phyloP scores from a whole-genome alignment of 1,284 basidiomycete genomes.

The Sutorius eximius region DNA sequence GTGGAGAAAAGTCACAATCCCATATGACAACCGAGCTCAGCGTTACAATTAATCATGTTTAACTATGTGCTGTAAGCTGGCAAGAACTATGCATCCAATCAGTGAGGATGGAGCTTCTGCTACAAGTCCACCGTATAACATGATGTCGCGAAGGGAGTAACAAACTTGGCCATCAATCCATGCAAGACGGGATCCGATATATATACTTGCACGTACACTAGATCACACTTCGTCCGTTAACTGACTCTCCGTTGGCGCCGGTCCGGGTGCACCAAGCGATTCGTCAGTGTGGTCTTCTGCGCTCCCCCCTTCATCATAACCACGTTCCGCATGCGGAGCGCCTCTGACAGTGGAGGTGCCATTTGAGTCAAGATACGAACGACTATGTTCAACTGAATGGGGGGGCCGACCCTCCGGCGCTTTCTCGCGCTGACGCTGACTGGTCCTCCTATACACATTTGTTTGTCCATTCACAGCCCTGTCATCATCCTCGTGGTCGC shows the following conservation, averaged over 20 bases:
- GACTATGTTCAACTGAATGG: slow-evolving; percentile 33
- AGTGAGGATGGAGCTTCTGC: too few species aligned
- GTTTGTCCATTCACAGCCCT: slow-evolving; percentile 18
- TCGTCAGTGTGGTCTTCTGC: slow-evolving; percentile 10
- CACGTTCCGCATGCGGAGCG: slow-evolving; percentile 9
- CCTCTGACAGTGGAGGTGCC: slow-evolving; percentile 22
- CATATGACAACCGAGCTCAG: too few species aligned
- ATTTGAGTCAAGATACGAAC: slow-evolving; percentile 15
- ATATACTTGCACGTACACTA: background rate
- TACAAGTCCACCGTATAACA: too few species aligned
- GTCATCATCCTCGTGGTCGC: slow-evolving; percentile 7
- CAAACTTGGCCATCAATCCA: background rate
- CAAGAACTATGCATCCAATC: too few species aligned
- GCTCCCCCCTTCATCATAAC: slow-evolving; percentile 11
- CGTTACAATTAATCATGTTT: too few species aligned
- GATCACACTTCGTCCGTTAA: slow-evolving; percentile 37
- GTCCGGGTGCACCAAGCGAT: slow-evolving; percentile 30
- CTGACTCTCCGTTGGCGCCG: slow-evolving; percentile 43
- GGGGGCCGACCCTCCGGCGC: slow-evolving; percentile 57
- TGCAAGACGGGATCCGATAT: background rate
- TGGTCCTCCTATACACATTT: slow-evolving; percentile 45
- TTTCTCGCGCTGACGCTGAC: slow-evolving; percentile 69
- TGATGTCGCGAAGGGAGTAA: background rate
- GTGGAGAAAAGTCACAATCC: too few species aligned
- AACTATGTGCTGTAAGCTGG: too few species aligned